Conservation (phyloP, 768 basidiomycete species). For the Russula compacta region DNA sequence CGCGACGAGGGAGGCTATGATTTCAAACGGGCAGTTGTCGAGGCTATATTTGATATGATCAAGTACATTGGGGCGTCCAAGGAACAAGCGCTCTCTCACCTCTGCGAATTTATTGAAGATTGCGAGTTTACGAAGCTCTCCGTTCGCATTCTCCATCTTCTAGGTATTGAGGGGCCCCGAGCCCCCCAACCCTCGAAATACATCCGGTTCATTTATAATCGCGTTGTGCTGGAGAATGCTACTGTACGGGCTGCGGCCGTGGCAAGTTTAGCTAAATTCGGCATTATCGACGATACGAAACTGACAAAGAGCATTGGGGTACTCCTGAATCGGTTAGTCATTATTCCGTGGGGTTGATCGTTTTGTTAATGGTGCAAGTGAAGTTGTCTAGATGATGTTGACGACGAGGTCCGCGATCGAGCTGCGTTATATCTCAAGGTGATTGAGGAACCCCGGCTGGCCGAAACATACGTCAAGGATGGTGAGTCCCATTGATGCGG, state of each 20-base stretch:
- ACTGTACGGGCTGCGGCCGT: conserved; percentile 97
- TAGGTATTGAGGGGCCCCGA: conserved; percentile 94
- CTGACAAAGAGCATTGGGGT: conserved; percentile 84
- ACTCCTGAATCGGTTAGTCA: conserved; percentile 64
- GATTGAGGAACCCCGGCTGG: conserved; percentile 69
- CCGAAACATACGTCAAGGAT: conserved; percentile 84
- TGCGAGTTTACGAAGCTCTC: conserved; percentile 99
- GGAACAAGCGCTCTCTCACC: conserved; percentile 93
- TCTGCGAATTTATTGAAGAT: conserved; percentile 99
- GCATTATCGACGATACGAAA: conserved; percentile 69
- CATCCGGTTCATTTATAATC: conserved; percentile 99
- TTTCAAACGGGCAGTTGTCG: conserved; percentile 98
- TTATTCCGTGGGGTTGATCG: conserved; percentile 2
- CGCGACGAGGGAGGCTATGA: conserved; percentile 99
- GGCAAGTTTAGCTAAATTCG: conserved; percentile 91
- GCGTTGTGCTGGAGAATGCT: conserved; percentile 96
- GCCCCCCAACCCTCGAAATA: conserved; percentile 96
- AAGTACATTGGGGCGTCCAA: conserved; percentile 93
- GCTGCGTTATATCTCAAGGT: conserved; percentile 90
- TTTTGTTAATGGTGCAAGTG: conserved; percentile 1
- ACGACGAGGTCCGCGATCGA: conserved; percentile 97
- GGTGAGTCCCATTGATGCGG: conserved; percentile 38
- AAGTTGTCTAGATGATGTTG: conserved; percentile 95
- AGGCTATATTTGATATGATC: conserved; percentile 99
- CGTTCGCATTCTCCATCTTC: conserved; percentile 89